These are phyloP conservation scores for Santalum album DNA, from an alignment of 164 flowering plant genomes.

Conservation along the genomic window DNA sequence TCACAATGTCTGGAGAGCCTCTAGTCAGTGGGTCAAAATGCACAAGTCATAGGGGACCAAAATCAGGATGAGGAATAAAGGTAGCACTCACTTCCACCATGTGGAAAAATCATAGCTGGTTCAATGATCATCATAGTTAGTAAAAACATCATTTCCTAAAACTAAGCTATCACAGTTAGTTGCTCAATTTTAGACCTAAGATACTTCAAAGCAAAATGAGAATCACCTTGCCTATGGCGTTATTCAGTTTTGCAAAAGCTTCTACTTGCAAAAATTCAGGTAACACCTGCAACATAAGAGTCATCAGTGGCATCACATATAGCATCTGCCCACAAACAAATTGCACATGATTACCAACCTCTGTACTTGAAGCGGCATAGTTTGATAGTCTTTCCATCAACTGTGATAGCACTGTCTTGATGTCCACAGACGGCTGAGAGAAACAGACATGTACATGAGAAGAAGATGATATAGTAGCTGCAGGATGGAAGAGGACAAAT, in stretches of 20 bases:
- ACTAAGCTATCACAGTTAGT: background rate
- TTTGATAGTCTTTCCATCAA: conserved; percentile 4
- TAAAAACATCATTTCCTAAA: too few species aligned
- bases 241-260: conserved; percentile 3
- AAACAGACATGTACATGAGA: background rate
- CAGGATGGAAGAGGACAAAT: too few species aligned
- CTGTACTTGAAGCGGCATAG: conserved; percentile 3
- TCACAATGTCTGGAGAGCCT: too few species aligned
- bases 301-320: background rate
- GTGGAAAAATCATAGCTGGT: too few species aligned
- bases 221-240: conserved; percentile 1
- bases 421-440: conserved; percentile 1
- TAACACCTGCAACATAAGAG: background rate
- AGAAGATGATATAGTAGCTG: too few species aligned
- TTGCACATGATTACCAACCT: background rate
- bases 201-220: background rate
- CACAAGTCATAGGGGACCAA: too few species aligned
- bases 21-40: too few species aligned
- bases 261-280: conserved; percentile 5
- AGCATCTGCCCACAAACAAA: background rate
- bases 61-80: too few species aligned
- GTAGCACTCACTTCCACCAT: too few species aligned
- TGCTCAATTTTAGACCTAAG: background rate
- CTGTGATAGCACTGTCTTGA: conserved; percentile 1
- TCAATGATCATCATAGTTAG: too few species aligned